Conservation (phyloP, 2,329 filamentous ascomycete genomes). For the Fusarium algeriense region DNA sequence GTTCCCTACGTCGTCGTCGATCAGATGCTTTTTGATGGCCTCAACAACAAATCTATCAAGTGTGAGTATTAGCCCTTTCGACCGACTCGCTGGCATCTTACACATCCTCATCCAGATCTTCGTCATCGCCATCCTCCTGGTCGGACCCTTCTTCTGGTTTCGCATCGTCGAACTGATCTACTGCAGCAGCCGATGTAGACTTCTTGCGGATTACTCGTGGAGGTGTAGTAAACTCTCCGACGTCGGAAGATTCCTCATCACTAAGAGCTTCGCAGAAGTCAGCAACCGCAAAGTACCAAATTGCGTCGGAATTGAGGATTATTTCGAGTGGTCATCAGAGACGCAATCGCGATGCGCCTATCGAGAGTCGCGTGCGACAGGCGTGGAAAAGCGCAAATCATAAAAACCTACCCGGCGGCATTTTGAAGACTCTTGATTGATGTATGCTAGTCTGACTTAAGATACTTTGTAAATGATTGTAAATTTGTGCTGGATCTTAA, state of each 20-base stretch:
- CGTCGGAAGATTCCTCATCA: constrained; percentile 54
- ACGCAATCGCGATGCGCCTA: constrained; percentile 21
- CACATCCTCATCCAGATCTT: constrained; percentile 59
- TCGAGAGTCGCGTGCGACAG: constrained; percentile 5
- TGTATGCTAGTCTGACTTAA: not conserved
- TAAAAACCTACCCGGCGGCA: constrained; percentile 46
- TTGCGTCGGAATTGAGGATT: constrained; percentile 7
- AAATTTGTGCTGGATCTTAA: not conserved
- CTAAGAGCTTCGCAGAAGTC: constrained; percentile 52
- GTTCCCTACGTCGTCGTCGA: constrained; percentile 65
- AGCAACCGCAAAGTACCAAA: constrained; percentile 21
- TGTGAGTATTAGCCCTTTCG: constrained; percentile 35
- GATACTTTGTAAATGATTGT: not conserved
- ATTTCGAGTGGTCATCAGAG: not conserved
- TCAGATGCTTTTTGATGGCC: constrained; percentile 75
- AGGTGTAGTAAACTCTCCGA: constrained; percentile 45
- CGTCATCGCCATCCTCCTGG: constrained; percentile 52
- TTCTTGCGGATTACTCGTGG: constrained; percentile 45
- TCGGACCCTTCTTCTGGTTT: constrained; percentile 49
- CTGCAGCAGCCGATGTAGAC: constrained; percentile 39
- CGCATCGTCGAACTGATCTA: constrained; percentile 40
- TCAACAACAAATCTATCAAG: constrained; percentile 76
- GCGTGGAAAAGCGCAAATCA: not conserved
- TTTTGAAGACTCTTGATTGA: constrained; percentile 14
- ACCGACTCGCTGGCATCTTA: constrained; percentile 49